A percentile compares a stretch with the other conserved stretches of the same genome.
Evolutionary conservation across 1,284 basidiomycete species (phyloP).

Genomic region (Tylopilus sp.): DNA sequence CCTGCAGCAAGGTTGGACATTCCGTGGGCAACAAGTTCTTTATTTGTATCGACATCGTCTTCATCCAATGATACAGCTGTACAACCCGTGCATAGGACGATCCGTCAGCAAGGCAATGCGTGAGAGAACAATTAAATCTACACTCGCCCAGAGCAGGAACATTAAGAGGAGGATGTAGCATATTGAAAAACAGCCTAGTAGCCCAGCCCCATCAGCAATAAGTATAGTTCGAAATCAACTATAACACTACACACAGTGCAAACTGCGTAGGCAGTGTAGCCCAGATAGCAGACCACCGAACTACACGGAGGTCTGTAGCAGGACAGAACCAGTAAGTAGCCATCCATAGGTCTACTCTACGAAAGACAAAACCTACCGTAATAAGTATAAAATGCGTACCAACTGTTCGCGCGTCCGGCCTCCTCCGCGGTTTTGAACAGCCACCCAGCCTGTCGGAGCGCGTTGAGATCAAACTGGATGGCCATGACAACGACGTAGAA

Average conservation of each 20-base stretch:
- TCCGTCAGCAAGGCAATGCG: conserved; percentile 5
- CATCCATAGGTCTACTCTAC: not conserved
- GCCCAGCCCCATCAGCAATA: conserved; percentile 17
- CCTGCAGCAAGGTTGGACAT: conserved; percentile 90
- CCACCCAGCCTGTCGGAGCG: conserved; percentile 78
- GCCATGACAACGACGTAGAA: conserved; percentile 84
- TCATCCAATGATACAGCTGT: conserved; percentile 87
- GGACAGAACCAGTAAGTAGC: not conserved
- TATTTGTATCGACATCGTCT: conserved; percentile 92
- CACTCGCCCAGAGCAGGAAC: conserved; percentile 84
- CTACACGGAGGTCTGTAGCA: conserved; percentile 38
- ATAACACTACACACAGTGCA: conserved; percentile 60
- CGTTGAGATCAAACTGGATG: conserved; percentile 66
- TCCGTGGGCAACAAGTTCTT: conserved; percentile 92
- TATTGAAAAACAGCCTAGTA: conserved; percentile 82
- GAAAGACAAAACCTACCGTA: conserved; percentile 58
- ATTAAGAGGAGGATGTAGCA: conserved; percentile 92
- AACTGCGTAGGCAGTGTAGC: conserved; percentile 81
- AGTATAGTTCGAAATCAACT: not conserved
- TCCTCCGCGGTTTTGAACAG: conserved; percentile 75
- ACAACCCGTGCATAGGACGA: not conserved
- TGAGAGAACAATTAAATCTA: not conserved
- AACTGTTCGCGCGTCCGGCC: conserved; percentile 61
- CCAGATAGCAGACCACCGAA: conserved; percentile 72
- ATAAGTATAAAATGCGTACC: conserved; percentile 84